Evolutionary conservation across 305 asterid species (phyloP), one percentile per base, ranked within the genome.

Genomic region (Solanum hybrid): DNA sequence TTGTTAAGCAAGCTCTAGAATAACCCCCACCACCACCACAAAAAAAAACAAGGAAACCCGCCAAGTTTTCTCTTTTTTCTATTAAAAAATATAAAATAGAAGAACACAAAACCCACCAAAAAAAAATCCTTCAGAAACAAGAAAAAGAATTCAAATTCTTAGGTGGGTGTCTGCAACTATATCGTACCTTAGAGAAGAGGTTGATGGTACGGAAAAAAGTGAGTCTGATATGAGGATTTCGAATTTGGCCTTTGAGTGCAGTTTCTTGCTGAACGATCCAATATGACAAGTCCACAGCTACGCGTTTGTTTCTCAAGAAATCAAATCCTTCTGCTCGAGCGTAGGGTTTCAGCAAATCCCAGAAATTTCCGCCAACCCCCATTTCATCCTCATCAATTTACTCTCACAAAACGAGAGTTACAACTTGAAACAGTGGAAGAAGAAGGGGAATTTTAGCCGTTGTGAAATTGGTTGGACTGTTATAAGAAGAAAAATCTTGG

Each of bases 191-290:
- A 89, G 98, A 92, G 92, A 96, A 96, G 81, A 97, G 98, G 89
- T 95, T 96, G 89, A 96, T 78, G 12, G 98, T 96, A 45, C 99
- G 97, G 89, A 95, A 96, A 93, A 97, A 96, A 88, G 95, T 96
- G 79, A 95, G 94, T 87, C 99, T 95, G 61, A 96, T 93, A 91
- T 97, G 99, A 27, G 98, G 96, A n/a, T 95, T 95, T 75, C 96
- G 93, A 89, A 93, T 81, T 91, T 90, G 90, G 29, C 96, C 97
- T 93, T 95, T 96, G 89, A 96, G 93, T 89, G 99, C 99, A 88
- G 98, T 97, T 93, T 96, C 98, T 13, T 96, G 95, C 91, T 96
- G 99, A 36, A 97, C 99, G 83, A 97, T 94, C 99, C 99, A 97
- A 92, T 95, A 97, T 3, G 99, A 97, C 80, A 97, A 93, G 93